Base-by-base conservation (phyloP, 192 early-diverging fungal species). In the Gigaspora rosea region DNA sequence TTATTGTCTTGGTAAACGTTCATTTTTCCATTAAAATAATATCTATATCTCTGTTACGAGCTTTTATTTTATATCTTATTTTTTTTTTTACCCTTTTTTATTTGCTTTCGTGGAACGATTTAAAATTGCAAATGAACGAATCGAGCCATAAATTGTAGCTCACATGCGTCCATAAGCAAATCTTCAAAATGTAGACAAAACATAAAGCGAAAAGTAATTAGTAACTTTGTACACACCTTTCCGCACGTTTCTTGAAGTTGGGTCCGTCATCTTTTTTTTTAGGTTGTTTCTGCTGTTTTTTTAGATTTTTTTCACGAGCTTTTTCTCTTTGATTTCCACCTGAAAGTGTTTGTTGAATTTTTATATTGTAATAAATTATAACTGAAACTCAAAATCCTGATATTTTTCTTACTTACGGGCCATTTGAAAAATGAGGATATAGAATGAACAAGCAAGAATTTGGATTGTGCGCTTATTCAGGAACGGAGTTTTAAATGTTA, bases 241-340 rank as follows among this genome's bases (percentile, higher is more conserved):
- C 84, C 33, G 83, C 84, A 54, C 80, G 78, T 72, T 87, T 80
- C 18, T 75, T 81, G n/a, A 85, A 69, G 3, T 63, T 73, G n/a
- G 73, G 54, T 12, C 81, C 80, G 35, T 78, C 80, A 6, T 73
- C 20, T 47, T 46, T 76, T 12, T 75, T 49, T 41, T 84, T 84
- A 12, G 64, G 54, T 12, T 66, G 61, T 50, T 86, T 73, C 16
- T 65, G 32, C 49, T 78, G 57, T 79, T 87, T 87, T 71, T 87
- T 87, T 33, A 72, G 22, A 69, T 82, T 82, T 75, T 87, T 87
- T 58, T 71, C 57, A 41, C 86, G 86, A 78, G 82, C 84, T 41
- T 82, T 80, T 68, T 87, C 86, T 76, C 86, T 80, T 73, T 87
- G 86, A 68, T 87, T 87, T 33, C 86, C 86, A 80, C 86, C 86